phyloP scores from a whole-genome alignment of 768 basidiomycete species.

The Auriscalpium microsporum region DNA sequence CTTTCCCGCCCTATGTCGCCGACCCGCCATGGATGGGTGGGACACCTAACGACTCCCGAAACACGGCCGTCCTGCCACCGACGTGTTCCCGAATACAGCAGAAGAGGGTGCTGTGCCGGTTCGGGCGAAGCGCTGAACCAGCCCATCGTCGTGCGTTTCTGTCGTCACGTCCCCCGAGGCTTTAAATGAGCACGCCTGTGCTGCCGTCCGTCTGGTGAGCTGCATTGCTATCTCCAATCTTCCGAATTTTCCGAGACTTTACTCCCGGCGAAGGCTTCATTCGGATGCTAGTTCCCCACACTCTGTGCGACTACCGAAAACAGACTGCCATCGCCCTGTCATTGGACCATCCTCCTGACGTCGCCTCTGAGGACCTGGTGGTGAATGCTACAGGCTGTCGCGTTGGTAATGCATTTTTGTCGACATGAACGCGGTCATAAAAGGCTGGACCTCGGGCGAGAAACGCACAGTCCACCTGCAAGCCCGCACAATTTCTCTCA shows the following conservation, averaged over 20 bases:
- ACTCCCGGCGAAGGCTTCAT: neutral
- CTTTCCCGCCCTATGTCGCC: too few relatives aligned
- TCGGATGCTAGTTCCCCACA: neutral
- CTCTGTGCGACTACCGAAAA: neutral
- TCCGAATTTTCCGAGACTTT: neutral
- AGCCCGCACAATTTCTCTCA: neutral
- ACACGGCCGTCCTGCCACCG: neutral
- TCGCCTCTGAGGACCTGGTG: neutral
- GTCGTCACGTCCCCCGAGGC: neutral
- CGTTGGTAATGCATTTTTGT: neutral
- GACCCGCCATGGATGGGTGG: too few relatives aligned
- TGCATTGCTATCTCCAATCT: neutral
- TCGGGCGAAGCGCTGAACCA: neutral
- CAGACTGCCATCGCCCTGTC: neutral
- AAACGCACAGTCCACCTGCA: neutral
- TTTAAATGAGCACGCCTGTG: neutral
- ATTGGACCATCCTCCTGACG: neutral
- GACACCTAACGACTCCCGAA: neutral
- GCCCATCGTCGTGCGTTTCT: neutral
- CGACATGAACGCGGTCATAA: neutral
- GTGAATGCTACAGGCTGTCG: neutral
- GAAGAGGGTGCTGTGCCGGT: neutral
- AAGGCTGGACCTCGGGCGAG: neutral
- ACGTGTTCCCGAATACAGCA: neutral
- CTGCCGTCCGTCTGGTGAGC: neutral